Percentiles rank a stretch among this genome's conserved stretches.
These are phyloP conservation scores for Clarkia xantiana DNA, from an alignment of 345 rosid genomes.

Conservation along the genomic window DNA sequence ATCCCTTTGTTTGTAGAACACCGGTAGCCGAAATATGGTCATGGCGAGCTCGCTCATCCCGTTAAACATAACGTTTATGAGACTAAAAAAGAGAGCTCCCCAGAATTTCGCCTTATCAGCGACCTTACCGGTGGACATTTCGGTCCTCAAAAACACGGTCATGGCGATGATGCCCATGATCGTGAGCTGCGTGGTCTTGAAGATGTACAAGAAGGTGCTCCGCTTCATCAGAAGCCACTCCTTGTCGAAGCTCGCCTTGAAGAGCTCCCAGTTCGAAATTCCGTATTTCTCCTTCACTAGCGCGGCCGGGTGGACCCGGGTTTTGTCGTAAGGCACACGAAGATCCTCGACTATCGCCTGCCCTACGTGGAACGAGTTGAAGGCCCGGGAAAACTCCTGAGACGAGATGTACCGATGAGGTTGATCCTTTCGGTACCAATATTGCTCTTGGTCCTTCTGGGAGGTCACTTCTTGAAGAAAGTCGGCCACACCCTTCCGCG, in stretches of 20 bases:
- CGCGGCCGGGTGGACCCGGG: constrained; percentile 48
- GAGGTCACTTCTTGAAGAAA: constrained; percentile 74
- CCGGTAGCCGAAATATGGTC: constrained; percentile 51
- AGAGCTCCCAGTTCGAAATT: constrained; percentile 49
- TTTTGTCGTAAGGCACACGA: constrained; percentile 39
- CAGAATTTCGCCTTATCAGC: constrained; percentile 21
- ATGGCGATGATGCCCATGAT: too few relatives aligned
- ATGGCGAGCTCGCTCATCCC: constrained; percentile 38
- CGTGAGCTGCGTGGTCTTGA: constrained; percentile 32
- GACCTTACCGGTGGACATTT: not conserved
- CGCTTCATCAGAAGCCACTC: constrained; percentile 72
- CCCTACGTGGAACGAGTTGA: constrained; percentile 38
- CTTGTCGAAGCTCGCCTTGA: constrained; percentile 52
- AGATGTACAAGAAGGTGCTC: constrained; percentile 34
- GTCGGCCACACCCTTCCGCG: constrained; percentile 67
- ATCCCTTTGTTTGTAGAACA: constrained; percentile 56
- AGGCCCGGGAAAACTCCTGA: constrained; percentile 31
- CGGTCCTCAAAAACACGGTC: too few relatives aligned
- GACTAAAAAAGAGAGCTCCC: constrained; percentile 34
- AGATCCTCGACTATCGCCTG: constrained; percentile 30
- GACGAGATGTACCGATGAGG: constrained; percentile 38
- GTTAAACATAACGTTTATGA: constrained; percentile 26
- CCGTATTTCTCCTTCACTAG: constrained; percentile 55
- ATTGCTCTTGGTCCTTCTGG: constrained; percentile 65
- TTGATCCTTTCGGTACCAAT: constrained; percentile 41